Evolutionary conservation across 129 eudicot species (phyloP).

Genomic region (Dittrichia graveolens): DNA sequence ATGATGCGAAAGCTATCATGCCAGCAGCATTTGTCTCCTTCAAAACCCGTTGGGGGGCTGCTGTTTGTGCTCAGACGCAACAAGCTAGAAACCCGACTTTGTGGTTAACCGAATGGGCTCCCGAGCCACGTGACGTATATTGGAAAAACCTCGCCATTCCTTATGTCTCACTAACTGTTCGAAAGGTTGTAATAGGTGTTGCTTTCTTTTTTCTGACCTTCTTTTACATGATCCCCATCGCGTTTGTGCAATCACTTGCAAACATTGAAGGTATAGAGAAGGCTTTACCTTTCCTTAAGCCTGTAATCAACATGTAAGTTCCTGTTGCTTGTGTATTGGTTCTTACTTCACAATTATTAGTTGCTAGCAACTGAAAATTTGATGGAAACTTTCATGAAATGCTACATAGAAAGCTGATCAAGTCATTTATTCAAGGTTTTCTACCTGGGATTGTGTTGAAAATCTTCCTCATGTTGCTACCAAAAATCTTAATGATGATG

Average conservation of each 20-base stretch:
- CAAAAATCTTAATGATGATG: slow-evolving; percentile 85
- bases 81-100: slow-evolving; percentile 72
- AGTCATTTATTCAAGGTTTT: slow-evolving; percentile 82
- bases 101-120: slow-evolving; percentile 91
- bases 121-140: slow-evolving; percentile 84
- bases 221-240: slow-evolving; percentile 81
- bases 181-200: slow-evolving; percentile 58
- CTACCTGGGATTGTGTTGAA: slow-evolving; percentile 88
- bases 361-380: background rate
- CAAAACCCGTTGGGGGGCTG: slow-evolving; percentile 88
- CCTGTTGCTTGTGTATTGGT: background rate
- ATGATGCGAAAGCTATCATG: slow-evolving; percentile 61
- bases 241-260: slow-evolving; percentile 80
- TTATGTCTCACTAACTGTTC: slow-evolving; percentile 58
- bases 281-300: slow-evolving; percentile 55
- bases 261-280: slow-evolving; percentile 77
- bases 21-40: slow-evolving; percentile 88
- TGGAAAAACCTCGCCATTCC: slow-evolving; percentile 83
- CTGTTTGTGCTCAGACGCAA: slow-evolving; percentile 89
- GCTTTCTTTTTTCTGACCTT: slow-evolving; percentile 83
- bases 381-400: background rate
- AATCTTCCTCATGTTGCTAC: slow-evolving; percentile 78
- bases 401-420: slow-evolving; percentile 62
- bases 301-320: slow-evolving; percentile 66
- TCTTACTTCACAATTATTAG: background rate